phyloP scores from a whole-genome alignment of 2,329 filamentous ascomycete genomes.

The Ceratocystiopsis brevicomis region DNA sequence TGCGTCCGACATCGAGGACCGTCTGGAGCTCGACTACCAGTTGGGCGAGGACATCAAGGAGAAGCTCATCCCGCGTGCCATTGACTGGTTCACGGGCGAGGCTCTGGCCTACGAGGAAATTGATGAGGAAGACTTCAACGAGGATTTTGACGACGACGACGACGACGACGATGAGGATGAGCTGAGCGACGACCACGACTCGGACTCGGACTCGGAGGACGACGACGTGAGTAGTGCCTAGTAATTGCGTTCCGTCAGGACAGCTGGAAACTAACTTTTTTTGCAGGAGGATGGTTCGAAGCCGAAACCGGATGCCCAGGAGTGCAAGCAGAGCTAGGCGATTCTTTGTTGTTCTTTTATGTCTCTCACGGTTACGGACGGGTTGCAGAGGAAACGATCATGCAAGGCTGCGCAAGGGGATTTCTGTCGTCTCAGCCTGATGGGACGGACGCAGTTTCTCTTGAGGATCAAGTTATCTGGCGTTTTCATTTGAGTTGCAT shows the following conservation, averaged over 20 bases:
- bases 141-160: conserved; percentile 74
- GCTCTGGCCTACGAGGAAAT: conserved; percentile 92
- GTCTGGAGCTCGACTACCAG: conserved; percentile 95
- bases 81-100: conserved; percentile 99
- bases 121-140: conserved; percentile 62
- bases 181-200: conserved; percentile 68
- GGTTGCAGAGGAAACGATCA: too few relatives aligned
- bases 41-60: conserved; percentile 99
- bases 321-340: conserved; percentile 83
- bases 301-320: conserved; percentile 83
- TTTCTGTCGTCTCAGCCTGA: too few relatives aligned
- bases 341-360: not conserved
- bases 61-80: conserved; percentile 94
- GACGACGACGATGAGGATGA: conserved; percentile 82
- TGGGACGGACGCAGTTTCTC: too few relatives aligned
- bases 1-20: conserved; percentile 85
- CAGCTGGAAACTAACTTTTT: too few relatives aligned
- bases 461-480: too few relatives aligned
- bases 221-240: conserved; percentile 41
- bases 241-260: too few relatives aligned
- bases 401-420: too few relatives aligned
- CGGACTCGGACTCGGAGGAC: conserved; percentile 49
- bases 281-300: conserved; percentile 68
- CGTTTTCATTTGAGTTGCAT: too few relatives aligned
- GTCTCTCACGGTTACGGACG: not conserved